phyloP scores from a whole-genome alignment of 768 basidiomycete genomes.

The Pulveroboletus sp. region DNA sequence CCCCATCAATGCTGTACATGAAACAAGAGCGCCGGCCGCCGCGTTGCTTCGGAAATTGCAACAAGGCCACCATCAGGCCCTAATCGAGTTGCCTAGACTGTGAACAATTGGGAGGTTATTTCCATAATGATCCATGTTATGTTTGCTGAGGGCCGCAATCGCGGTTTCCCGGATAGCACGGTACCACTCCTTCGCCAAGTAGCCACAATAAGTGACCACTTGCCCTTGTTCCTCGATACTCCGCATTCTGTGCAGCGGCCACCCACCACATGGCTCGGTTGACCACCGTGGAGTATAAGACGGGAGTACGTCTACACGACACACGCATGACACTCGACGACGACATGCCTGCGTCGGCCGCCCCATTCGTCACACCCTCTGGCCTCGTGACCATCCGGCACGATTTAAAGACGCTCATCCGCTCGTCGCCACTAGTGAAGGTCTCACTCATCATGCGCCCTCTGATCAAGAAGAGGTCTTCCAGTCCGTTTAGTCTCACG shows the following conservation, averaged over 20 bases:
- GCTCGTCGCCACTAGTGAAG: conserved; percentile 22
- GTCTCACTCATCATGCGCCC: conserved; percentile 25
- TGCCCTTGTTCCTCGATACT: conserved; percentile 5
- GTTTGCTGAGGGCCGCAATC: conserved; percentile 9
- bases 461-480: conserved; percentile 26
- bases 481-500: conserved; percentile 16
- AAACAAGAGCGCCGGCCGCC: conserved; percentile 22
- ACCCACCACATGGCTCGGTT: conserved; percentile 18
- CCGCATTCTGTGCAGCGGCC: conserved; percentile 18
- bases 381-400: conserved; percentile 26
- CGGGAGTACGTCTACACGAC: conserved; percentile 6
- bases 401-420: conserved; percentile 29
- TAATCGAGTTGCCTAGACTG: conserved; percentile 19
- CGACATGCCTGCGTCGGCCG: conserved; percentile 25
- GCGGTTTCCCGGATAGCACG: conserved; percentile 3
- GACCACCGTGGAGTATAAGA: conserved; percentile 19
- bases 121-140: conserved; percentile 14
- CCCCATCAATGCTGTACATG: conserved; percentile 20
- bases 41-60: conserved; percentile 26
- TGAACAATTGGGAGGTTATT: conserved; percentile 5
- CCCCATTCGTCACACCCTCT: conserved; percentile 24
- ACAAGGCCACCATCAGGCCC: conserved; percentile 14
- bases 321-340: conserved; percentile 11
- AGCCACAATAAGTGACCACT: conserved; percentile 15
- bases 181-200: conserved; percentile 9